A percentile compares a stretch with the other conserved stretches of the same genome.
Evolutionary conservation across 2,329 filamentous ascomycete species (phyloP).

Genomic region (Cordyceps cicadae): DNA sequence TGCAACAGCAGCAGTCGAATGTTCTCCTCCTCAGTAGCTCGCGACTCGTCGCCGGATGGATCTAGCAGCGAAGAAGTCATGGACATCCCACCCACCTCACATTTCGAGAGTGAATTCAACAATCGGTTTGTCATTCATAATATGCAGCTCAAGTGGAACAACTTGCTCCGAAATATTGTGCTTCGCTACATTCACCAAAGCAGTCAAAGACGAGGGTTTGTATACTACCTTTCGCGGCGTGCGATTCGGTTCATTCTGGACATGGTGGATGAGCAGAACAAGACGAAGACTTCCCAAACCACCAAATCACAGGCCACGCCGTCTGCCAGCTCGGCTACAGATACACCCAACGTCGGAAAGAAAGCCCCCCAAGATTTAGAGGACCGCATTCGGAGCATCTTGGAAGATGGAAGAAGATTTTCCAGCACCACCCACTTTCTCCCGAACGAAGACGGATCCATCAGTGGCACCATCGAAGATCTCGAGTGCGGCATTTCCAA

Average conservation of each 20-base stretch:
- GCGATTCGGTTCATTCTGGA: conserved; percentile 98
- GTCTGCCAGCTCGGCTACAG: conserved; percentile 26
- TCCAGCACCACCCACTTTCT: conserved; percentile 37
- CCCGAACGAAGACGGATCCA: conserved; percentile 23
- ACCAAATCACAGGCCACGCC: conserved; percentile 22
- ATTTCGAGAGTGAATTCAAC: conserved; percentile 91
- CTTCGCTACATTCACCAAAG: conserved; percentile 96
- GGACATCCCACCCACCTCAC: conserved; percentile 62
- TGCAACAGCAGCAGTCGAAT: conserved; percentile 22
- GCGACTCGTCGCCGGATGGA: neutral
- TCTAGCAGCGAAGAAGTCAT: conserved; percentile 34
- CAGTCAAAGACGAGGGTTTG: conserved; percentile 87
- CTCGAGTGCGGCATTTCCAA: conserved; percentile 69
- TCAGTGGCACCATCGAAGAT: conserved; percentile 47
- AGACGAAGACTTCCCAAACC: conserved; percentile 44
- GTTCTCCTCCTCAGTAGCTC: conserved; percentile 12
- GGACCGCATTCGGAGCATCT: conserved; percentile 75
- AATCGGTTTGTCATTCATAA: conserved; percentile 99
- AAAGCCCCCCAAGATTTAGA: conserved; percentile 61
- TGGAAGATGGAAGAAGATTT: conserved; percentile 76
- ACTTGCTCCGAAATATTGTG: conserved; percentile 88
- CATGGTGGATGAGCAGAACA: conserved; percentile 89
- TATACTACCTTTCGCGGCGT: conserved; percentile 93
- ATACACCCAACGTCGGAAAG: conserved; percentile 39
- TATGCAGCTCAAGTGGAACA: conserved; percentile 97